Conservation (phyloP, 805 yeast species). For the Saccharomycopsis lassenensis region DNA sequence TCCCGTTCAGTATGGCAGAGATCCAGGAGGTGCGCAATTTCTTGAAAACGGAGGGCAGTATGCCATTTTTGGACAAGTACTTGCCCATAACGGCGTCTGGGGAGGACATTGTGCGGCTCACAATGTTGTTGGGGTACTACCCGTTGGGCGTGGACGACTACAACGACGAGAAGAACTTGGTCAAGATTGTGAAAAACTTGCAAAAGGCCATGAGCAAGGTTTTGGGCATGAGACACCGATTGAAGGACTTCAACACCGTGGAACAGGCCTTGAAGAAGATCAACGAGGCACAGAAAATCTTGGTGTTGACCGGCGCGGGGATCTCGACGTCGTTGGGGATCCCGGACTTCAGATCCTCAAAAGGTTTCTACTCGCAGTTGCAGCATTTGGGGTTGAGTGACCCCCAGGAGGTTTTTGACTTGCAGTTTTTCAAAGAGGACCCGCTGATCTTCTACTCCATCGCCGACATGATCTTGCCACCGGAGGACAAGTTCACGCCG, state of each 20-base stretch:
- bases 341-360: conserved; percentile 86
- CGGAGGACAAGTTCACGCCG: conserved; percentile 55
- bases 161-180: conserved; percentile 33
- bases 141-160: conserved; percentile 20
- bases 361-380: conserved; percentile 70
- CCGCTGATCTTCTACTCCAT: conserved; percentile 79
- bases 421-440: conserved; percentile 57
- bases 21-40: conserved; percentile 38
- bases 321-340: conserved; percentile 83
- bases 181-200: conserved; percentile 38
- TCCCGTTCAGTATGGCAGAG: conserved; percentile 31
- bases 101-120: conserved; percentile 44
- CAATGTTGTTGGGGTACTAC: conserved; percentile 53
- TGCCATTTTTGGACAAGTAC: conserved; percentile 47
- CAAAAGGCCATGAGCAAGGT: conserved; percentile 60
- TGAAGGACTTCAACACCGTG: conserved; percentile 43
- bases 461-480: conserved; percentile 78
- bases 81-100: conserved; percentile 51
- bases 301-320: conserved; percentile 89
- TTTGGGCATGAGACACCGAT: conserved; percentile 40
- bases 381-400: conserved; percentile 61
- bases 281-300: conserved; percentile 42
- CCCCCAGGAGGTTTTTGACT: conserved; percentile 85
- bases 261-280: conserved; percentile 49
- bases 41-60: conserved; percentile 50